Base-by-base conservation (phyloP, 1,139 yeast species). In the Sugiyamaella neomexicana region DNA sequence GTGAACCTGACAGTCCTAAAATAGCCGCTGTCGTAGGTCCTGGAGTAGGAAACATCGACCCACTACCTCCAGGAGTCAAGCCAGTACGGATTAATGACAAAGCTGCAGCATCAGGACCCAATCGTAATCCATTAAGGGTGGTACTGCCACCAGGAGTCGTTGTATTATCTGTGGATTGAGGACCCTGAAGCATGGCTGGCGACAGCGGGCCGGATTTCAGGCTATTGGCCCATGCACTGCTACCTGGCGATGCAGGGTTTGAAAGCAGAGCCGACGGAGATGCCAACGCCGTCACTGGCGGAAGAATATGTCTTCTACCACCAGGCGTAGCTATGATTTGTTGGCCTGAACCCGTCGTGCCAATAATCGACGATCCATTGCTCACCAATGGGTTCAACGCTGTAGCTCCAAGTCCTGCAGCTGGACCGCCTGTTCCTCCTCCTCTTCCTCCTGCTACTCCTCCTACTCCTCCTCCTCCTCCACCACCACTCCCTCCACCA, bases 1-100 rank as follows among this genome's bases (percentile, higher is more conserved):
- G 38, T n/a, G 38, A 34, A n/a, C 50, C 55, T 10, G 58, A 55
- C 16, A 69, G 58, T 10, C 72, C 72, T 31, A 71, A 59, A 25
- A 71, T 61, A 15, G 72, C 72, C 9, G 73, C 74, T 7, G 75
- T 70, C 8, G 69, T 65, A 2, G 75, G 74, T 12, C 71, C 70
- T 1, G 74, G 73, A n/a, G 67, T 67, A 12, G 73, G 70, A 57
- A 68, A 70, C 60, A 67, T 67, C 16, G 69, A 58, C 2, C 70
- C 70, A 37, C 65, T 62, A 34, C 72, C 72, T 13, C 73, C 72
- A 12, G 74, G 74, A 7, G 74, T 71, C 39, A 70, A 60, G 1
- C 73, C 73, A 5, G 75, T 66, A 16, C 74, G 60, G 25, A 70
- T 62, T 13, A 70, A 65, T 13, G 72, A 66, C 48, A 32, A 5